Conservation (phyloP, 1,139 yeast species). For the Candida glucosophila region DNA sequence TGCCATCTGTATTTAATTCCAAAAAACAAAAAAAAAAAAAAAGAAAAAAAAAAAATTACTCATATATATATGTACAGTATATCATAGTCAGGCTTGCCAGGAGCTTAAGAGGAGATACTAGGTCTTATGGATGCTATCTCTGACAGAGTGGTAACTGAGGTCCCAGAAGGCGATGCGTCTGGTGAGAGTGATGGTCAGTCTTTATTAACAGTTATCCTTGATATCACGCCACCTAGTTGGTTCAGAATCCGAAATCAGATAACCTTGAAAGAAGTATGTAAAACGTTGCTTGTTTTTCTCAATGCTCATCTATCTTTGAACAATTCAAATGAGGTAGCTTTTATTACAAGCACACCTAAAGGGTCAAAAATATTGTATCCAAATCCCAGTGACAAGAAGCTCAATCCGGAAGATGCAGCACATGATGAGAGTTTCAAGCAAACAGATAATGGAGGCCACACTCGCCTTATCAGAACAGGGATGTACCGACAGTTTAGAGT, state of each 20-base stretch:
- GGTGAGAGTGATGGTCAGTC: too few species aligned
- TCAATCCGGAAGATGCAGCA: constrained; percentile 7
- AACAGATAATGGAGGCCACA: constrained; percentile 3
- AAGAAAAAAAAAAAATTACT: too few species aligned
- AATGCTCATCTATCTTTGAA: constrained; percentile 85
- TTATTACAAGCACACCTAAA: constrained; percentile 66
- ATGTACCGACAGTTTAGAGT: constrained; percentile 85
- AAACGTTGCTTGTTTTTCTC: constrained; percentile 58
- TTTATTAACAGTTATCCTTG: constrained; percentile 71
- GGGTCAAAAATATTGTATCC: constrained; percentile 77
- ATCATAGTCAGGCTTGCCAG: neutral
- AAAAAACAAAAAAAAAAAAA: too few species aligned
- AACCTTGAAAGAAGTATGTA: constrained; percentile 45
- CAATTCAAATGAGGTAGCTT: constrained; percentile 77
- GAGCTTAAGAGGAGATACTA: neutral
- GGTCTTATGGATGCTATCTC: constrained; percentile 83
- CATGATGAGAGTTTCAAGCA: constrained; percentile 2
- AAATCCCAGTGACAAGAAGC: constrained; percentile 20
- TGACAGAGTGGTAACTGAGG: constrained; percentile 53
- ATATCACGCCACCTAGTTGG: constrained; percentile 77
- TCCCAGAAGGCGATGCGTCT: constrained; percentile 21
- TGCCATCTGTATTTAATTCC: neutral
- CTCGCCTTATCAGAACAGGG: constrained; percentile 16
- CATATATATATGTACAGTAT: too few species aligned
- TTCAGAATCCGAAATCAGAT: constrained; percentile 37